Percentiles rank a stretch among this genome's conserved stretches.
phyloP scores from a whole-genome alignment of 78 protist genomes.

The Anaeramoeba flamelloides region DNA sequence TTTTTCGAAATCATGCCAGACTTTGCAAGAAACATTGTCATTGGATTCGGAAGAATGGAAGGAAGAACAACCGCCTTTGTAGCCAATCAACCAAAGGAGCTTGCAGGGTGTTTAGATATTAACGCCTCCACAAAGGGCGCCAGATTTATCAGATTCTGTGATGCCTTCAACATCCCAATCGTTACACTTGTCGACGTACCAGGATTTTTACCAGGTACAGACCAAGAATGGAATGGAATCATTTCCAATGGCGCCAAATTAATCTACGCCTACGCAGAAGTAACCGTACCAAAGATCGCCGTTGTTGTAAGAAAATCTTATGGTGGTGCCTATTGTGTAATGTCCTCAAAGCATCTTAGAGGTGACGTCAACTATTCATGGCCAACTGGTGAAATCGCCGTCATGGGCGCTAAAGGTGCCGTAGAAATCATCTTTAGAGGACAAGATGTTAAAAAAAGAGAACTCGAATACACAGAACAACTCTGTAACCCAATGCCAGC shows the following conservation, averaged over 20 bases:
- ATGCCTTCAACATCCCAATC: constrained; percentile 87
- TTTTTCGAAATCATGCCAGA: constrained; percentile 78
- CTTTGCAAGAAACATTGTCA: constrained; percentile 76
- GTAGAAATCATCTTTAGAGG: constrained; percentile 76
- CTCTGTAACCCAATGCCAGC: constrained; percentile 87
- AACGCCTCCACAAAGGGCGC: constrained; percentile 82
- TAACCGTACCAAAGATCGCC: constrained; percentile 89
- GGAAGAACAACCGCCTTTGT: constrained; percentile 86
- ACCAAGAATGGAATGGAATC: constrained; percentile 59
- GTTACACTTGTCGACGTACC: constrained; percentile 94
- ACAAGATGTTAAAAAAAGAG: constrained; percentile 4
- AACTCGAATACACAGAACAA: constrained; percentile 45
- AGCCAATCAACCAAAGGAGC: constrained; percentile 85
- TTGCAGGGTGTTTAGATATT: constrained; percentile 89
- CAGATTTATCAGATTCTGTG: constrained; percentile 81
- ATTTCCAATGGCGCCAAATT: constrained; percentile 95
- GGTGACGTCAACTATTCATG: constrained; percentile 92
- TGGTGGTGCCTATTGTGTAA: constrained; percentile 94
- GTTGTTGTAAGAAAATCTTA: constrained; percentile 94
- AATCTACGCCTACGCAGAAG: constrained; percentile 93
- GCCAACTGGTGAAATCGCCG: constrained; percentile 96
- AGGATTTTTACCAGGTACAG: constrained; percentile 87
- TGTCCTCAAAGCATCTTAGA: constrained; percentile 84
- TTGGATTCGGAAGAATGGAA: constrained; percentile 78
- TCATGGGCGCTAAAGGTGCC: constrained; percentile 97